Evolutionary conservation across 768 basidiomycete genomes (phyloP), one percentile per base, ranked within the genome.

Genomic region (Dacryopinax spathularia): DNA sequence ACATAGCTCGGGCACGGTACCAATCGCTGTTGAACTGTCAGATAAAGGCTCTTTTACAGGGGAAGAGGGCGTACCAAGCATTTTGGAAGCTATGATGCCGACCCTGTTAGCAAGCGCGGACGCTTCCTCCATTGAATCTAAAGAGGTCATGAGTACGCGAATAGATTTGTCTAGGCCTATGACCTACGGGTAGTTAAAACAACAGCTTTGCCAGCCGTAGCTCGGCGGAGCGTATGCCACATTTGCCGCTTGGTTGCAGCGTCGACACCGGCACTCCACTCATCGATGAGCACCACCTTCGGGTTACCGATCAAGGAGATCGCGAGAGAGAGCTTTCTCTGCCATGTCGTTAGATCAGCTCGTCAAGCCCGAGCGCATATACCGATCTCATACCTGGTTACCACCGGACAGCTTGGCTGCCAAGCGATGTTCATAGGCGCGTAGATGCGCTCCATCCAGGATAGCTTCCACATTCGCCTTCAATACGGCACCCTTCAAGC

Each of bases 191-290:
- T 88, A 0, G 86, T 87, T 62, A 88, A 83, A 34, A 87, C 77
- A 7, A 88, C 80, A 2, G 85, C 84, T 69, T 89, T 88, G 16
- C 84, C 86, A 1, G 77, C 75, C 0, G 84, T 80, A 3, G 87
- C 84, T 29, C 78, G 80, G 62, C 84, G 77, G 63, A 90, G 75
- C 0, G 86, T 88, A 16, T 76, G 75, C 89, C 89, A 90, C 84
- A 90, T 88, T 33, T 89, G 86, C 34, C 89, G 77, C 73, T 89
- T 90, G 78, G 85, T 89, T 72, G 84, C 88, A 6, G 88, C 85
- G 70, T 89, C 89, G 59, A 90, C 83, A 4, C 89, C 89, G 1
- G 87, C 88, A 5, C 86, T 88, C 71, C 88, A 90, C 69, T 90
- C 88, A 65, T 91, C 89, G 48, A 91, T 89, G 22, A 90, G 79